Evolutionary conservation across 345 rosid species (phyloP).

Genomic region (Balakata baccata): DNA sequence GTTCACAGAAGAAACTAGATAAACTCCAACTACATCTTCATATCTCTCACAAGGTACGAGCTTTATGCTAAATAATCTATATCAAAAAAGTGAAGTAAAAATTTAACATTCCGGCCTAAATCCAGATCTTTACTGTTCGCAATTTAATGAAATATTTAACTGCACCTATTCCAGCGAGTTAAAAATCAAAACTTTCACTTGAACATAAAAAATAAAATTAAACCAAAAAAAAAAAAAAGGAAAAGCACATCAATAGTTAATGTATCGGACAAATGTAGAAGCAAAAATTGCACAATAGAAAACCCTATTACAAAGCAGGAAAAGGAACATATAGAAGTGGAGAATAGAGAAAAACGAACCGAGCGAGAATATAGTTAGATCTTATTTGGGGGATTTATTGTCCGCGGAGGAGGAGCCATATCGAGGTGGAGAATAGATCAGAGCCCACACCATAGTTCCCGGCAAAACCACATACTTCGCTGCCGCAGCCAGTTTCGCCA

Average conservation of each 20-base stretch:
- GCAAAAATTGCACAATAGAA: neutral
- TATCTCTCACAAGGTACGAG: neutral
- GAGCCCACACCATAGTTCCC: constrained; percentile 62
- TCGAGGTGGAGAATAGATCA: constrained; percentile 59
- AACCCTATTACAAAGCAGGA: neutral
- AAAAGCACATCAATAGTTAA: neutral
- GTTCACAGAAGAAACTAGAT: too few relatives aligned
- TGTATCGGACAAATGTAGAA: neutral
- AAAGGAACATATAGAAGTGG: neutral
- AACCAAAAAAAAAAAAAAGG: too few relatives aligned
- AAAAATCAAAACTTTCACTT: neutral
- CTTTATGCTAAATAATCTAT: neutral
- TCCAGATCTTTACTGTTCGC: neutral
- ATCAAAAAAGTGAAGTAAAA: neutral
- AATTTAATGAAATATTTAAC: neutral
- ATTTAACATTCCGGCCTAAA: too few relatives aligned
- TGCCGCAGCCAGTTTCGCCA: constrained; percentile 52
- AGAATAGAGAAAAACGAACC: neutral
- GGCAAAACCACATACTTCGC: constrained; percentile 57
- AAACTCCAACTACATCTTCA: neutral
- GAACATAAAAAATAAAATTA: too few relatives aligned
- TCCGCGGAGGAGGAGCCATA: constrained; percentile 17
- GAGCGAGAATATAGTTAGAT: neutral
- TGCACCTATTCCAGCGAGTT: neutral
- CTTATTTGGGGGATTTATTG: constrained; percentile 4